Evolutionary conservation across 2,329 filamentous ascomycete species (phyloP).

Genomic region (Dothiorella sarmentorum): DNA sequence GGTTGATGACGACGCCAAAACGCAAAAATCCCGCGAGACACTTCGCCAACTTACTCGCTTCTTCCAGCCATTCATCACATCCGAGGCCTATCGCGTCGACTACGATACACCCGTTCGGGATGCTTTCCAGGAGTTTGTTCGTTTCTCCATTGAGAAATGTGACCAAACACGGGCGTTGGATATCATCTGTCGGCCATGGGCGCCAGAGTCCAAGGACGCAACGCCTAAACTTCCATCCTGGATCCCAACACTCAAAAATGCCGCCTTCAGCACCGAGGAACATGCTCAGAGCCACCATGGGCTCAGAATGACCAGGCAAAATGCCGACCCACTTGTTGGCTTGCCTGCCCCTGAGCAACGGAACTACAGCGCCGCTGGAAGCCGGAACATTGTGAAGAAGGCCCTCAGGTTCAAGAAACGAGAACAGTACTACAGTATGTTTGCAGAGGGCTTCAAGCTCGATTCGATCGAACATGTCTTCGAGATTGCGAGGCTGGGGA

Average conservation of each 20-base stretch:
- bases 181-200: conserved; percentile 42
- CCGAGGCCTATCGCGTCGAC: conserved; percentile 29
- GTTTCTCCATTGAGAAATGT: conserved; percentile 28
- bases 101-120: conserved; percentile 32
- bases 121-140: conserved; percentile 35
- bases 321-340: conserved; percentile 38
- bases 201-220: conserved; percentile 18
- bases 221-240: conserved; percentile 28
- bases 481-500: conserved; percentile 19
- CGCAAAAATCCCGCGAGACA: neutral
- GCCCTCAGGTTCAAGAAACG: conserved; percentile 17
- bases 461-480: conserved; percentile 22
- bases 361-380: conserved; percentile 33
- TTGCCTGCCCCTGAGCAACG: conserved; percentile 24
- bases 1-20: neutral
- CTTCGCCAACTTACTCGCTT: neutral
- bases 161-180: conserved; percentile 33
- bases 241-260: conserved; percentile 24
- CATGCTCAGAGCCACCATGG: conserved; percentile 23
- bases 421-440: conserved; percentile 30
- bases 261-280: conserved; percentile 26
- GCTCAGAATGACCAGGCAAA: conserved; percentile 27
- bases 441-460: conserved; percentile 32
- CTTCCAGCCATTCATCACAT: too few species aligned
- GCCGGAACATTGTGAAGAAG: conserved; percentile 24